Evolutionary conservation across 2,329 filamentous ascomycete genomes (phyloP), one percentile per base, ranked within the genome.

Genomic region (Teratosphaeria viscida): DNA sequence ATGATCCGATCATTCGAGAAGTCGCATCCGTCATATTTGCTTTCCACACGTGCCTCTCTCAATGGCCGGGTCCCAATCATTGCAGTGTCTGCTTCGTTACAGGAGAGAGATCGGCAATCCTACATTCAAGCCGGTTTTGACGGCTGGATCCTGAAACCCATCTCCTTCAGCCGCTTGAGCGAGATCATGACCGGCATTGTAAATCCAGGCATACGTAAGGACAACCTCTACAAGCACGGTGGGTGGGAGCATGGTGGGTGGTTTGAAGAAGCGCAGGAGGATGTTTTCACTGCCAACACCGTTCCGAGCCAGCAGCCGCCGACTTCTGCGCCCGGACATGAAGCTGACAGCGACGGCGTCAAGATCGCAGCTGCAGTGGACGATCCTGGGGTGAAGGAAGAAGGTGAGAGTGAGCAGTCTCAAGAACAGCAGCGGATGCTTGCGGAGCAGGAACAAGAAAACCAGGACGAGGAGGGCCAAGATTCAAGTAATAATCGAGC

Each of bases 141-240:
- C 65, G 91, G 88, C 27, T 95, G 90, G 90, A 91, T 96, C 29
- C 76, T 95, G 60, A 95, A 95, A 68, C 90, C 90, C 0, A 88
- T 95, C 53, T 85, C 92, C 61, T 95, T 95, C 70, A 83, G 85
- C 65, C 81, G 90, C 8, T 78, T 95, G 0, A 84, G 83, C 60
- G 79, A 81, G 26, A 77, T 95, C 7, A 79, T 95, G 59, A 73
- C 77, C 0, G 90, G 89, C 1, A 88, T 94, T 47, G 79, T 84
- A 2, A 81, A 89, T 54, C 75, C 81, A 0, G 74, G 81, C 0
- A 75, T 80, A 0, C 80, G 89, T 19, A 73, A 81, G 19, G 73
- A 78, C n/a, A 86, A 84, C 65, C 70, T 91, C 0, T 95, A 95
- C 68, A 73, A 78, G 53, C 77, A 83, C 2, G 90, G 90, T 0